Evolutionary conservation across 2,329 filamentous ascomycete species (phyloP).

Genomic region (Stagonosporopsis tanaceti): DNA sequence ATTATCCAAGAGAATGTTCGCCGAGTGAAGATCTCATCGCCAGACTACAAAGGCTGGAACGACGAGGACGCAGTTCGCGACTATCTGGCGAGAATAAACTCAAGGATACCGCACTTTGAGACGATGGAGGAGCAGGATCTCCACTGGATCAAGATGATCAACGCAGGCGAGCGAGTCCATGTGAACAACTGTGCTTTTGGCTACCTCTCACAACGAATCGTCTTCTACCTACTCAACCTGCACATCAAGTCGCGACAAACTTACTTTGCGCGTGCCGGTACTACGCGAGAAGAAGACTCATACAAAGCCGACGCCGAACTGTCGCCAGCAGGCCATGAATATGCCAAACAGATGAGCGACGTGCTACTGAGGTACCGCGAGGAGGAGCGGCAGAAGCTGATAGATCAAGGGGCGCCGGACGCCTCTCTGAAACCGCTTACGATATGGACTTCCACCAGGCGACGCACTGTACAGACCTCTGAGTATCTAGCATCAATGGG

Average conservation of each 20-base stretch:
- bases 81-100: conserved; percentile 87
- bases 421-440: conserved; percentile 79
- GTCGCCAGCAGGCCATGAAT: conserved; percentile 79
- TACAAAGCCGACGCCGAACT: conserved; percentile 91
- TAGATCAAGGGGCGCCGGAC: conserved; percentile 72
- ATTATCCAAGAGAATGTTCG: conserved; percentile 97
- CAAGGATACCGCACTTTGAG: conserved; percentile 94
- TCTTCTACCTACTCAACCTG: conserved; percentile 96
- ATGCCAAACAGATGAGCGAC: conserved; percentile 74
- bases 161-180: conserved; percentile 89
- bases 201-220: conserved; percentile 94
- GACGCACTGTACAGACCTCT: conserved; percentile 89
- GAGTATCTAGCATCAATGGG: conserved; percentile 80
- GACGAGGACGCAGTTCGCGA: conserved; percentile 91
- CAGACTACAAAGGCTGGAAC: conserved; percentile 93
- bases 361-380: conserved; percentile 83
- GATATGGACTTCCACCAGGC: conserved; percentile 93
- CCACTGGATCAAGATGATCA: conserved; percentile 99
- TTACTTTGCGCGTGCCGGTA: conserved; percentile 89
- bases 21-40: conserved; percentile 96
- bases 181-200: conserved; percentile 98
- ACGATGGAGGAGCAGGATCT: conserved; percentile 94
- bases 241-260: conserved; percentile 96
- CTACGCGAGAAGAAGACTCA: conserved; percentile 84
- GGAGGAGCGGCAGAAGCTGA: conserved; percentile 75